phyloP scores from a whole-genome alignment of 140 eudicot genomes.

The Bidens hawaiensis region DNA sequence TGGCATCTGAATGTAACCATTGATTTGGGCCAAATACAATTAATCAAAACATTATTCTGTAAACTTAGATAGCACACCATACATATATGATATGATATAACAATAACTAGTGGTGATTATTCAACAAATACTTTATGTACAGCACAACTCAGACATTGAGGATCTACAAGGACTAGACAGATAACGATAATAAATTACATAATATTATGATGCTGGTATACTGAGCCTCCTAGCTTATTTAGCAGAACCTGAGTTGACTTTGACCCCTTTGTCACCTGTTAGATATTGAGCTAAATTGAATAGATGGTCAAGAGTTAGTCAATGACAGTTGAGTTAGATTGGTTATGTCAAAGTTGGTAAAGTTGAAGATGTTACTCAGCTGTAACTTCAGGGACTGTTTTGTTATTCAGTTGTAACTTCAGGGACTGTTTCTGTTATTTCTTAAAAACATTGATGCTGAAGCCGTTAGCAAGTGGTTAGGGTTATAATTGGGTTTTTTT shows the following conservation, averaged over 20 bases:
- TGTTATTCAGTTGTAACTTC: too few species aligned
- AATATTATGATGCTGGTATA: constrained; percentile 19
- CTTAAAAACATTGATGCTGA: too few species aligned
- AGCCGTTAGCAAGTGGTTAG: too few species aligned
- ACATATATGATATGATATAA: background rate
- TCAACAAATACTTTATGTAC: constrained; percentile 33
- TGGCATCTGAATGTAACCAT: too few species aligned
- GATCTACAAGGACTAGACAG: constrained; percentile 15
- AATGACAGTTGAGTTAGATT: too few species aligned
- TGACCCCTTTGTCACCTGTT: constrained; percentile 18
- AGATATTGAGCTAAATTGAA: too few species aligned
- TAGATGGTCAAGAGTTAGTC: too few species aligned
- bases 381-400: too few species aligned
- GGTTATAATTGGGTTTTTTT: too few species aligned
- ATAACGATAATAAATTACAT: constrained; percentile 12
- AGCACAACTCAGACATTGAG: constrained; percentile 8
- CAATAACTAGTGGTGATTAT: constrained; percentile 8
- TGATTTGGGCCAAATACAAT: background rate
- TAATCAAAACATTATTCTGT: background rate
- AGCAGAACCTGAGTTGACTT: constrained; percentile 22
- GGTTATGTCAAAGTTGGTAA: too few species aligned
- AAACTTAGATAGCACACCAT: constrained; percentile 1
- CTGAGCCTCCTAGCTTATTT: constrained; percentile 26
- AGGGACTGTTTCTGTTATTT: too few species aligned
- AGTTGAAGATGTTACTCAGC: too few species aligned